These are phyloP conservation scores for Wilhelminamyces savonicus DNA, from an alignment of 805 yeast species.

Conservation along the genomic window DNA sequence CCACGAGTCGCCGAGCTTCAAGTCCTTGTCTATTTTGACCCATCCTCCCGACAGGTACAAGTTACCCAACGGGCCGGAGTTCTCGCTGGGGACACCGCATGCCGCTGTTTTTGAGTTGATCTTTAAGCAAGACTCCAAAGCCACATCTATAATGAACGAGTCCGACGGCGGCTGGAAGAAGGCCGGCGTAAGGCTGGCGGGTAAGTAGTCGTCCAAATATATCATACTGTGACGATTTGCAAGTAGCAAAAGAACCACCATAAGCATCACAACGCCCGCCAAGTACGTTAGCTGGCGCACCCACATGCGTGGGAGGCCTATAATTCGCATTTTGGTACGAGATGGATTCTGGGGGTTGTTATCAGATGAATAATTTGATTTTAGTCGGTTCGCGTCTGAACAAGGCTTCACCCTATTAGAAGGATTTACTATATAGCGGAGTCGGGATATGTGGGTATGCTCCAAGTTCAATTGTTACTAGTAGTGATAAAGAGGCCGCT, in stretches of 20 bases:
- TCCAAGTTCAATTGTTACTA: too few relatives aligned
- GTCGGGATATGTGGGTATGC: too few relatives aligned
- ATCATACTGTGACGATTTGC: conserved; percentile 35
- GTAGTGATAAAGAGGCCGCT: too few relatives aligned
- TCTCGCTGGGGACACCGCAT: conserved; percentile 8
- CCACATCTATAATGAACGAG: conserved; percentile 33
- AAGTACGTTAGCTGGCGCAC: conserved; percentile 20
- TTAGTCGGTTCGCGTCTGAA: too few relatives aligned
- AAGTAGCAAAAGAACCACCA: conserved; percentile 20
- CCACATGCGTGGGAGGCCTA: too few relatives aligned
- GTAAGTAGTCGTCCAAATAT: conserved; percentile 13
- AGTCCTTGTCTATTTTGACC: conserved; percentile 41
- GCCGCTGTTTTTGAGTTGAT: conserved; percentile 3
- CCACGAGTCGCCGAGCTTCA: conserved; percentile 41
- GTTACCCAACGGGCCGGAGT: conserved; percentile 8
- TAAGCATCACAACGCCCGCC: conserved; percentile 10
- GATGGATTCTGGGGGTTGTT: too few relatives aligned
- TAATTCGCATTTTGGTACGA: too few relatives aligned
- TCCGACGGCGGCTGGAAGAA: conserved; percentile 39
- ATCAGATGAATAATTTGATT: too few relatives aligned
- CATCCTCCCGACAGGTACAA: conserved; percentile 24
- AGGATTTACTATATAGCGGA: too few relatives aligned
- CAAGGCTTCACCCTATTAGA: too few relatives aligned
- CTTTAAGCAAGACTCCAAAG: conserved; percentile 23
- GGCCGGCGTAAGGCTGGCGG: conserved; percentile 20